Conservation (phyloP, 2,329 filamentous ascomycete genomes). For the Mycogone perniciosa region DNA sequence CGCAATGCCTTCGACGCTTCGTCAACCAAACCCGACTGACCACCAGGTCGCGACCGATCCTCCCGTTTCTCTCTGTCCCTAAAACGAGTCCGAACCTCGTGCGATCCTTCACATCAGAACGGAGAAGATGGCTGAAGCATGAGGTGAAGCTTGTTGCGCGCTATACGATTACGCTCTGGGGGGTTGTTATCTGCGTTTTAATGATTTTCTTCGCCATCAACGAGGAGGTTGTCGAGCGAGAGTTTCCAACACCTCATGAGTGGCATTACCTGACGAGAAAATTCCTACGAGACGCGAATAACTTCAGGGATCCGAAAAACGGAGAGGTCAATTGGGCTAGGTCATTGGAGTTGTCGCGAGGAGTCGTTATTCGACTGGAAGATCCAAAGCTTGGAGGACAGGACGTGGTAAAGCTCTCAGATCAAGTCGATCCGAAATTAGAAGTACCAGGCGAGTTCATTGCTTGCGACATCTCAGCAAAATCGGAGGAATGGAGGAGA, state of each 20-base stretch:
- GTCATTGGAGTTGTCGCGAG: slow-evolving; percentile 54
- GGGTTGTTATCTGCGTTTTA: slow-evolving; percentile 52
- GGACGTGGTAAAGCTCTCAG: slow-evolving; percentile 49
- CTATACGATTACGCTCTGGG: slow-evolving; percentile 60
- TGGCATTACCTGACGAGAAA: slow-evolving; percentile 69
- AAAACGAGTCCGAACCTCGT: slow-evolving; percentile 48
- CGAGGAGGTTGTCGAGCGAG: slow-evolving; percentile 68
- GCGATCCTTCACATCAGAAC: slow-evolving; percentile 74
- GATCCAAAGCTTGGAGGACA: slow-evolving; percentile 61
- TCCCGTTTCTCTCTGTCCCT: slow-evolving; percentile 45
- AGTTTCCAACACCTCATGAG: slow-evolving; percentile 74
- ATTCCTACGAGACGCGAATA: slow-evolving; percentile 58
- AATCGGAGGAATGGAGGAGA: slow-evolving; percentile 76
- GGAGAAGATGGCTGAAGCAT: slow-evolving; percentile 61
- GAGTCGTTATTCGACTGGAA: slow-evolving; percentile 61
- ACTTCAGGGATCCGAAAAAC: slow-evolving; percentile 49
- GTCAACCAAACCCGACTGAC: slow-evolving; percentile 23
- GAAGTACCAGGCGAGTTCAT: slow-evolving; percentile 63
- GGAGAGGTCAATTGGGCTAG: slow-evolving; percentile 59
- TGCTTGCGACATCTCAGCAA: slow-evolving; percentile 63
- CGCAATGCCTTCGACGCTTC: slow-evolving; percentile 21
- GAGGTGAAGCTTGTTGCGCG: slow-evolving; percentile 65
- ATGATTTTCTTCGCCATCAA: slow-evolving; percentile 59
- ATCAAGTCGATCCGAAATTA: slow-evolving; percentile 56
- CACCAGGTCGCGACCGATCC: slow-evolving; percentile 27